Evolutionary conservation across 1,284 basidiomycete species (phyloP).

Genomic region (Tilletia horrida): DNA sequence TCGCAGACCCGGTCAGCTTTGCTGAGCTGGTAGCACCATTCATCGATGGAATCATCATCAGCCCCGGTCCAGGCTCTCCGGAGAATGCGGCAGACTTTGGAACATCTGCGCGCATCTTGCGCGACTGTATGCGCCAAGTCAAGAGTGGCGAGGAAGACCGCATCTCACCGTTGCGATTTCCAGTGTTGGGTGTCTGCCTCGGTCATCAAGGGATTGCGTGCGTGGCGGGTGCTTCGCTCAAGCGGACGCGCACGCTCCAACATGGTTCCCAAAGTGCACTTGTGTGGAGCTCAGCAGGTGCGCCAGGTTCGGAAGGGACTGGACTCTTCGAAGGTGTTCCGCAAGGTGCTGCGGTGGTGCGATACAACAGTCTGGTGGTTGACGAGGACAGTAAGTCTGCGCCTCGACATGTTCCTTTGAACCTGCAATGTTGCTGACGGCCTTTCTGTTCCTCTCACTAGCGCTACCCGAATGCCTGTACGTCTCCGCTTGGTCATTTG

Average conservation of each 20-base stretch:
- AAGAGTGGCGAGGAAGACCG: background rate
- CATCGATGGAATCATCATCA: conserved; percentile 50
- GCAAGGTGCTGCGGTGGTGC: conserved; percentile 67
- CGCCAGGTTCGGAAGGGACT: background rate
- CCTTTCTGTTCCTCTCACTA: conserved; percentile 23
- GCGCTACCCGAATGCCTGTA: conserved; percentile 57
- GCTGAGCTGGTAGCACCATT: conserved; percentile 37
- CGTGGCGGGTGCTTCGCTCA: conserved; percentile 66
- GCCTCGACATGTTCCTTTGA: background rate
- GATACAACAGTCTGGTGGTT: conserved; percentile 67
- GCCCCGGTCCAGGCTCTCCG: conserved; percentile 49
- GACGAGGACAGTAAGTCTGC: conserved; percentile 50
- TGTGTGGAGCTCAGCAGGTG: conserved; percentile 6
- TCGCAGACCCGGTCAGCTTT: conserved; percentile 30
- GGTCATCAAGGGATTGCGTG: conserved; percentile 85
- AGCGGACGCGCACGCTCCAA: conserved; percentile 30
- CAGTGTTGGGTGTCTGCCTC: conserved; percentile 83
- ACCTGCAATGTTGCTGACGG: background rate
- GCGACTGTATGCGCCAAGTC: conserved; percentile 18
- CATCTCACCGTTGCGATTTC: conserved; percentile 57
- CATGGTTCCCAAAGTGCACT: conserved; percentile 43
- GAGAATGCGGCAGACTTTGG: conserved; percentile 44
- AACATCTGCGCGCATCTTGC: conserved; percentile 37
- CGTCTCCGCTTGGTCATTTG: conserved; percentile 58
- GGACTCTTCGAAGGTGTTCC: conserved; percentile 66